Conservation (phyloP, 2,329 filamentous ascomycete genomes). For the Blastomyces silverae region DNA sequence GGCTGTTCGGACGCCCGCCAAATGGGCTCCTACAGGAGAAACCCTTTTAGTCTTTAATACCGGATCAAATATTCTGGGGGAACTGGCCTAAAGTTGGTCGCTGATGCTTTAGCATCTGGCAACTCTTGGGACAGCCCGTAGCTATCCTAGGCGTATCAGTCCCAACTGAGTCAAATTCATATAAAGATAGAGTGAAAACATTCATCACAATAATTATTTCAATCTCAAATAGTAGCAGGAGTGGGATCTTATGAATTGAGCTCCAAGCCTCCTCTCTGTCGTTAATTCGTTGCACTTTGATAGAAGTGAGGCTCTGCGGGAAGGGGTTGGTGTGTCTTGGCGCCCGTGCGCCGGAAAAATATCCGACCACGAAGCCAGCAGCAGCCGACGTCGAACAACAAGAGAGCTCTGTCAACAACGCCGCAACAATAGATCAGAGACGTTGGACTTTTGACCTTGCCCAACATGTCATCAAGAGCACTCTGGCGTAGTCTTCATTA, state of each 20-base stretch:
- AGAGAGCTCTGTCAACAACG: neutral
- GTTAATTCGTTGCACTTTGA: neutral
- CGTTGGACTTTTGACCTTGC: neutral
- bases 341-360: neutral
- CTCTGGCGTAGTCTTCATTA: constrained; percentile 35
- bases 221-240: neutral
- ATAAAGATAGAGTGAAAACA: neutral
- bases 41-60: no score
- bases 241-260: neutral
- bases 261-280: neutral
- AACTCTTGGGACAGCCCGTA: no score
- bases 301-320: neutral
- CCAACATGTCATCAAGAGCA: constrained; percentile 25
- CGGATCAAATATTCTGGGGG: no score
- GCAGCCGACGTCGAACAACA: neutral
- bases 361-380: neutral
- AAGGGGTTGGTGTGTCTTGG: neutral
- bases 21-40: neutral
- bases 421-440: neutral
- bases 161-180: neutral
- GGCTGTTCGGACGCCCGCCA: neutral
- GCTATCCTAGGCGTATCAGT: neutral
- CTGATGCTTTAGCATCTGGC: no score
- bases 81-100: no score
- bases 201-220: neutral